Evolutionary conservation across 2,329 filamentous ascomycete genomes (phyloP).

Genomic region (Penicillium sp.): DNA sequence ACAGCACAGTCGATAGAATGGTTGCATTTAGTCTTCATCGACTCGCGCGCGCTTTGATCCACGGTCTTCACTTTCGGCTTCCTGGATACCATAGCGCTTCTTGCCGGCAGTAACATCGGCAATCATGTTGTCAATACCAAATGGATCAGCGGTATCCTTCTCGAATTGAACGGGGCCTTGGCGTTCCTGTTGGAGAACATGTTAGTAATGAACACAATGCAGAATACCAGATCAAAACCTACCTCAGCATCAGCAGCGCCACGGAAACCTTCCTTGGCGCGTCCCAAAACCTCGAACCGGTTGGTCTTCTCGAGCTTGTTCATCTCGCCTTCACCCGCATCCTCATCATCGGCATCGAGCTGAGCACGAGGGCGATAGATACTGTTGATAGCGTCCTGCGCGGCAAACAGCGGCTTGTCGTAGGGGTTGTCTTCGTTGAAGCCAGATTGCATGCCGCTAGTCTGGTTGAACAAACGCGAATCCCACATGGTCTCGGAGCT

Average conservation of each 20-base stretch:
- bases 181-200: constrained; percentile 56
- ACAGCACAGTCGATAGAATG: constrained; percentile 12
- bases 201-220: not conserved
- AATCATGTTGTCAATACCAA: constrained; percentile 93
- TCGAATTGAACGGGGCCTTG: constrained; percentile 97
- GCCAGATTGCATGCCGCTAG: constrained; percentile 83
- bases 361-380: constrained; percentile 82
- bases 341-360: constrained; percentile 75
- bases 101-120: constrained; percentile 66
- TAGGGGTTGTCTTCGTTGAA: constrained; percentile 98
- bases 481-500: constrained; percentile 96
- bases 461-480: constrained; percentile 91
- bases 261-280: constrained; percentile 82
- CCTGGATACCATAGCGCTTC: constrained; percentile 49
- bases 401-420: constrained; percentile 94
- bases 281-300: constrained; percentile 85
- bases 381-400: constrained; percentile 89
- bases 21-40: constrained; percentile 61
- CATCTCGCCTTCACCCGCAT: constrained; percentile 78
- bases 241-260: constrained; percentile 78
- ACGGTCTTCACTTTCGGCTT: constrained; percentile 37
- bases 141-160: constrained; percentile 82
- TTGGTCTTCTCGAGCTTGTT: constrained; percentile 82
- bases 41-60: constrained; percentile 71
- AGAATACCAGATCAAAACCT: constrained; percentile 30